Base-by-base conservation (phyloP, 345 rosid species). In the Aegle marmelos region DNA sequence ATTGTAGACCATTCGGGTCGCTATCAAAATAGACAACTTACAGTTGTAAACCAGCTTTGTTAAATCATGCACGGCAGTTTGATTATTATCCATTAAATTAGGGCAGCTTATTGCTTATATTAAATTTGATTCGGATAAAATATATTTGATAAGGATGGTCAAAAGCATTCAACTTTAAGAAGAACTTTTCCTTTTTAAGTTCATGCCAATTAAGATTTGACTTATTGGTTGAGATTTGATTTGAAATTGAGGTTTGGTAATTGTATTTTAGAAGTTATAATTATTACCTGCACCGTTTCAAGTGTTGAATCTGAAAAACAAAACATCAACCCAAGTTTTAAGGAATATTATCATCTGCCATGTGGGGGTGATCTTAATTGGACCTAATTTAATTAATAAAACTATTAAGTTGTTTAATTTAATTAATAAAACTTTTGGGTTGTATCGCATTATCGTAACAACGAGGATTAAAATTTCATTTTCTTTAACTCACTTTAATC, bases 371-470 rank as follows among this genome's bases (percentile, higher is more conserved):
- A 50, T 50, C 16, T 16, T 17, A 50, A 0, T 4, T 41, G 48
- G 16, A 64, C 16, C 9, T 5, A 0, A 4, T 19, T 56, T 28
- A 1, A n/a, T 19, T n/a, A 53, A 24, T n/a, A 28, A 48, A 75
- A 62, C 76, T 68, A 56, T 64, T 64, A 62, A 58, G 86, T 76
- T 85, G 84, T 81, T n/a, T 5, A 0, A 4, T 19, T 56, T 28
- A 1, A n/a, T 19, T n/a, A 53, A 24, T n/a, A 28, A 48, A 75
- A 62, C 76, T 68, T 62, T 64, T 64, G 68, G 63, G 86, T 76
- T 85, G 84, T 81, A 83, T 60, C 82, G 81, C 88, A 85, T 70
- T 78, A 76, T 63, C 30, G 2, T 60, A 59, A 68, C 70, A 78
- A 31, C 54, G 7, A 70, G 70, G 60, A 73, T 68, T 58, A 36